phyloP scores from a whole-genome alignment of 1,139 yeast species.

The Suhomyces terraborum region DNA sequence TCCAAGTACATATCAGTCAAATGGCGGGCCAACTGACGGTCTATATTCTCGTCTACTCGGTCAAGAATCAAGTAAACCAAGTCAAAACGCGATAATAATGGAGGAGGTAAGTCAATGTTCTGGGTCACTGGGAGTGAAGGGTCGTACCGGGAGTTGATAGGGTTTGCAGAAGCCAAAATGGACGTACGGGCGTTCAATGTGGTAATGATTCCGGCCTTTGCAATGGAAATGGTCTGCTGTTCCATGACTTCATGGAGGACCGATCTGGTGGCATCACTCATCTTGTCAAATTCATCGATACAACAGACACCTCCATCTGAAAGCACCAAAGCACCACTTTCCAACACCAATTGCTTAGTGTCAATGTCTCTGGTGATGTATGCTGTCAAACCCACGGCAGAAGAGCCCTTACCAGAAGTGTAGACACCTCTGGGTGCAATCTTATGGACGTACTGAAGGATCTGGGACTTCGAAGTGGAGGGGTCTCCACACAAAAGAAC shows the following conservation, averaged over 20 bases:
- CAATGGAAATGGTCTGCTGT: constrained; percentile 96
- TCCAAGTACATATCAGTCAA: constrained; percentile 90
- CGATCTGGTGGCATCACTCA: constrained; percentile 92
- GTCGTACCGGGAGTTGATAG: constrained; percentile 94
- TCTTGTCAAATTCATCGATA: constrained; percentile 97
- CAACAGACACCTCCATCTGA: constrained; percentile 99
- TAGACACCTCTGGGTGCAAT: constrained; percentile 98
- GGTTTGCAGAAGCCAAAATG: constrained; percentile 93
- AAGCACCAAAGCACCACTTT: constrained; percentile 93
- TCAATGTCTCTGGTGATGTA: constrained; percentile 93
- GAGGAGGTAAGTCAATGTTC: constrained; percentile 95
- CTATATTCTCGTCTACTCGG: constrained; percentile 84
- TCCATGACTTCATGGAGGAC: constrained; percentile 99
- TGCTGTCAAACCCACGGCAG: constrained; percentile 98
- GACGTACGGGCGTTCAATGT: constrained; percentile 96
- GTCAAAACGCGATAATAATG: constrained; percentile 90
- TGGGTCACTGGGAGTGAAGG: constrained; percentile 91
- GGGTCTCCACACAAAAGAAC: constrained; percentile 96
- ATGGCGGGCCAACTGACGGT: constrained; percentile 85
- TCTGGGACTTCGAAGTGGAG: constrained; percentile 93
- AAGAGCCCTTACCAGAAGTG: constrained; percentile 97
- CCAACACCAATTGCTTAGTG: constrained; percentile 88
- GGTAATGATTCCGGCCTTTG: constrained; percentile 97
- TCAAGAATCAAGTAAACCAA: constrained; percentile 89
- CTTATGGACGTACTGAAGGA: constrained; percentile 91